A percentile compares a stretch with the other conserved stretches of the same genome.
Conservation (phyloP, 2,329 filamentous ascomycete species). For the Aschersonia sp. region DNA sequence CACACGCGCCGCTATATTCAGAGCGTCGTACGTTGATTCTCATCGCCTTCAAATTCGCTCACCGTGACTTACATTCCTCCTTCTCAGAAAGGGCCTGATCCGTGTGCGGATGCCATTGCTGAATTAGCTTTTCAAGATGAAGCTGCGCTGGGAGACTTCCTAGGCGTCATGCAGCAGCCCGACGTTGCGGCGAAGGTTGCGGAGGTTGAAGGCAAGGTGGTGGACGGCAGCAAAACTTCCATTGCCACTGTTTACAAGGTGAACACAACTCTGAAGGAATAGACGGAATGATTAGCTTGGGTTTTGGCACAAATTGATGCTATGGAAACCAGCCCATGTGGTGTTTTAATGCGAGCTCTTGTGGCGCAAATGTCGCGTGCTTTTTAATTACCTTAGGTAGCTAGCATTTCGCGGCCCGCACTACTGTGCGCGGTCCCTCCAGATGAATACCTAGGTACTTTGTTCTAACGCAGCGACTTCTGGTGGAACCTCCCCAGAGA, state of each 20-base stretch:
- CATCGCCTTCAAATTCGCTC: background rate
- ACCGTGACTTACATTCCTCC: background rate
- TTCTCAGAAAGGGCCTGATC: background rate
- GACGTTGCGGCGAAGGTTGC: background rate
- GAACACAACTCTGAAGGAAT: no score
- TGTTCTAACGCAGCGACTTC: no score
- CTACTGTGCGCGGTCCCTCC: no score
- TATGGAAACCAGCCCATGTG: no score
- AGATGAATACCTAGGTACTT: no score
- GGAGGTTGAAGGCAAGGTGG: background rate
- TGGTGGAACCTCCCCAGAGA: no score
- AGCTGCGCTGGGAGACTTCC: background rate
- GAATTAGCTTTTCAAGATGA: background rate
- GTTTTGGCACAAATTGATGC: no score
- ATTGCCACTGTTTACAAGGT: background rate
- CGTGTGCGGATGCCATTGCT: background rate
- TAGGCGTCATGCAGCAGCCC: background rate
- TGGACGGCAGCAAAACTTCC: background rate
- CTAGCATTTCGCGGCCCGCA: no score
- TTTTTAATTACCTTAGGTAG: no score
- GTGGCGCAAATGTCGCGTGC: no score
- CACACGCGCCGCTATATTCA: background rate
- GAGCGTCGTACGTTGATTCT: background rate
- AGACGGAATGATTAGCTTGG: no score
- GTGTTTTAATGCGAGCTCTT: no score